Conservation (phyloP, 78 protist species). For the Creolimax fragrantissima region DNA sequence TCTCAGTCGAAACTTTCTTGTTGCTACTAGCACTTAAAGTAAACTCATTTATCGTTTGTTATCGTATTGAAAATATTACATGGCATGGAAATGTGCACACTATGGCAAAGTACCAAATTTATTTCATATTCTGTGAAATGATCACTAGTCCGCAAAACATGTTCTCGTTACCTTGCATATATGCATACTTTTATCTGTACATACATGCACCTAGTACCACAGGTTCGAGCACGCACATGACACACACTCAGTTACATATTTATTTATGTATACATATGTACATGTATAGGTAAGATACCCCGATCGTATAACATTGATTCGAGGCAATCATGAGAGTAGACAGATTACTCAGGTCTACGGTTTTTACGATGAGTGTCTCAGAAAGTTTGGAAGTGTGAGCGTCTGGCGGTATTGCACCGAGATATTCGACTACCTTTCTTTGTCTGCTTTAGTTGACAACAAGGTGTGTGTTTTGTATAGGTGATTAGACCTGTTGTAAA, state of each 20-base stretch:
- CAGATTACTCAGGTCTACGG: slow-evolving; percentile 99
- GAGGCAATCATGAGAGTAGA: slow-evolving; percentile 99
- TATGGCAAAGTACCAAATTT: no score
- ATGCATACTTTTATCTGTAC: no score
- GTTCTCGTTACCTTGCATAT: no score
- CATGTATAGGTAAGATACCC: slow-evolving; percentile 82
- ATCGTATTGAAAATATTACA: no score
- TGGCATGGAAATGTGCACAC: no score
- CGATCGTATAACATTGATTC: slow-evolving; percentile 87
- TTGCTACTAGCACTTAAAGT: slow-evolving; percentile 94
- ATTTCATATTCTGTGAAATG: no score
- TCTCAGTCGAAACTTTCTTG: slow-evolving; percentile 92
- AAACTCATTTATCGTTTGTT: no score
- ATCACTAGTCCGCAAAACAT: no score
- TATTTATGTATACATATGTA: no score
- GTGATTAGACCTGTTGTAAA: no score
- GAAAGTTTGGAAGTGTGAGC: slow-evolving; percentile 93
- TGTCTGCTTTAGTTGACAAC: slow-evolving; percentile 88
- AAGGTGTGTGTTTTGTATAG: slow-evolving; percentile 42
- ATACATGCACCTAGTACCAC: no score
- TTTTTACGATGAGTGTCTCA: slow-evolving; percentile 98
- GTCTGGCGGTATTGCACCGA: slow-evolving; percentile 96
- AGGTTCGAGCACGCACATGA: neutral
- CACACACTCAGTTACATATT: no score
- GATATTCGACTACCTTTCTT: slow-evolving; percentile 94